phyloP scores from a whole-genome alignment of 306 rosid genomes.

The Cucumis hystrix region DNA sequence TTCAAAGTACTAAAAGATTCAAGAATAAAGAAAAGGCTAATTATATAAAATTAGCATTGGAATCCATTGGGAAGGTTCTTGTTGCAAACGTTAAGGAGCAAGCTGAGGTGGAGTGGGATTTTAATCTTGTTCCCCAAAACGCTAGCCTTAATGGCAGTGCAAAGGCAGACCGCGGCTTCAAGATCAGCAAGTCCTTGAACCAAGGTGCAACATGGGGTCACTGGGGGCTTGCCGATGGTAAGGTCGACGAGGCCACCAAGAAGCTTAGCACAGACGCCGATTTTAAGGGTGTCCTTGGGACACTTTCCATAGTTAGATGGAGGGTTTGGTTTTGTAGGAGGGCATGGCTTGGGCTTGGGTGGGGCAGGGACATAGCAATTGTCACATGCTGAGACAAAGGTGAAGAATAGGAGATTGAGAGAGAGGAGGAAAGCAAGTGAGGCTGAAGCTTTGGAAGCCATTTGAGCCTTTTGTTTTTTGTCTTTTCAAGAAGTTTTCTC shows the following conservation, averaged over 20 bases:
- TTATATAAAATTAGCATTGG: slow-evolving; percentile 7
- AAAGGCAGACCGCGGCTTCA: slow-evolving; percentile 65
- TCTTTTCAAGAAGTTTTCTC: neutral
- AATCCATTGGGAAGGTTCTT: slow-evolving; percentile 23
- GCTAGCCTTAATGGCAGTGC: slow-evolving; percentile 59
- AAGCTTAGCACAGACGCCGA: slow-evolving; percentile 47
- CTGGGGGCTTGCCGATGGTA: slow-evolving; percentile 41
- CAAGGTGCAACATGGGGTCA: slow-evolving; percentile 48
- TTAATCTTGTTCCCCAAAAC: slow-evolving; percentile 54
- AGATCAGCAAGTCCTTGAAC: slow-evolving; percentile 59
- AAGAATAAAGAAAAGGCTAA: no score
- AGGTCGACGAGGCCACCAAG: slow-evolving; percentile 37
- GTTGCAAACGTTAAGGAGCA: slow-evolving; percentile 58
- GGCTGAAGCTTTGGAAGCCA: slow-evolving; percentile 6
- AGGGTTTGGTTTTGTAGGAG: neutral
- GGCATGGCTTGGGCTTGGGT: neutral
- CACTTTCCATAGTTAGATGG: slow-evolving; percentile 9
- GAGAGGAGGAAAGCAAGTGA: neutral
- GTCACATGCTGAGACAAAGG: neutral
- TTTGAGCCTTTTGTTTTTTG: neutral
- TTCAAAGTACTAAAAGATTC: no score
- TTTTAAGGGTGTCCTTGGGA: slow-evolving; percentile 49
- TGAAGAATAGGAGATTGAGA: neutral
- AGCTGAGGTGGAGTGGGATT: slow-evolving; percentile 46
- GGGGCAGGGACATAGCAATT: neutral